A percentile compares a stretch with the other conserved stretches of the same genome.
Evolutionary conservation across 352 stramenopile genomes (phyloP).

Genomic region (Aphanomyces cochlioides): DNA sequence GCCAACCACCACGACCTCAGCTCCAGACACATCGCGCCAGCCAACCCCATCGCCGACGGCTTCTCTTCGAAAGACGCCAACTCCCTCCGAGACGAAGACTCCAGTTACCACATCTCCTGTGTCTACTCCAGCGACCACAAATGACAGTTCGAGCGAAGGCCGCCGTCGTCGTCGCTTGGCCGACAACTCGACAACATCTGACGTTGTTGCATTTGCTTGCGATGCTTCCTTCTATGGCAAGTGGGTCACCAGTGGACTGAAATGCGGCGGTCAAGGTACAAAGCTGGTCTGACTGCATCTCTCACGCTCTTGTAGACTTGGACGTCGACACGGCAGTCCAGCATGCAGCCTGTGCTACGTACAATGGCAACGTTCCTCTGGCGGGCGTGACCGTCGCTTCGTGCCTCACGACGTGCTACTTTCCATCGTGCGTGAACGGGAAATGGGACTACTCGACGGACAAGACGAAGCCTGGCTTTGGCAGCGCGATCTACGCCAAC

Average conservation of each 20-base stretch:
- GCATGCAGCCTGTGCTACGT: slow-evolving; percentile 70
- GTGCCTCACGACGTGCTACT: slow-evolving; percentile 77
- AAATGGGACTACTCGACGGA: slow-evolving; percentile 69
- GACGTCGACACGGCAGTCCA: slow-evolving; percentile 47
- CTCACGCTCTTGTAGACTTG: slow-evolving; percentile 31
- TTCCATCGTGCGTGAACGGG: slow-evolving; percentile 65
- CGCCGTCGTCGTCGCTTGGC: slow-evolving; percentile 8
- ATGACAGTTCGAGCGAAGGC: not conserved
- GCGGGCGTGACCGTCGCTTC: slow-evolving; percentile 49
- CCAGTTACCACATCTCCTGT: not conserved
- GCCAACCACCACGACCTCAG: slow-evolving; percentile 11
- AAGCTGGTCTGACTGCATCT: not conserved
- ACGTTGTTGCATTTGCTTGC: slow-evolving; percentile 60
- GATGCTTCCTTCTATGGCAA: slow-evolving; percentile 76
- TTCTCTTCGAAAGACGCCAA: not conserved
- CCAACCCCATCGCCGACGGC: slow-evolving; percentile 30
- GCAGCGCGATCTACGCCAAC: slow-evolving; percentile 59
- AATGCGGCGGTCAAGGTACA: slow-evolving; percentile 42
- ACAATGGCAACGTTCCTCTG: slow-evolving; percentile 55
- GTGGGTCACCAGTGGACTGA: slow-evolving; percentile 63
- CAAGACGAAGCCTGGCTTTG: slow-evolving; percentile 46
- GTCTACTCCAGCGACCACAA: not conserved
- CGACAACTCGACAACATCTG: not conserved
- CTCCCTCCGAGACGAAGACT: too few relatives aligned
- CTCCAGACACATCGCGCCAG: slow-evolving; percentile 16